Percentiles rank a stretch among this genome's conserved stretches.
Evolutionary conservation across 495 filamentous ascomycete genomes (phyloP).

Genomic region (Xylaria curta): DNA sequence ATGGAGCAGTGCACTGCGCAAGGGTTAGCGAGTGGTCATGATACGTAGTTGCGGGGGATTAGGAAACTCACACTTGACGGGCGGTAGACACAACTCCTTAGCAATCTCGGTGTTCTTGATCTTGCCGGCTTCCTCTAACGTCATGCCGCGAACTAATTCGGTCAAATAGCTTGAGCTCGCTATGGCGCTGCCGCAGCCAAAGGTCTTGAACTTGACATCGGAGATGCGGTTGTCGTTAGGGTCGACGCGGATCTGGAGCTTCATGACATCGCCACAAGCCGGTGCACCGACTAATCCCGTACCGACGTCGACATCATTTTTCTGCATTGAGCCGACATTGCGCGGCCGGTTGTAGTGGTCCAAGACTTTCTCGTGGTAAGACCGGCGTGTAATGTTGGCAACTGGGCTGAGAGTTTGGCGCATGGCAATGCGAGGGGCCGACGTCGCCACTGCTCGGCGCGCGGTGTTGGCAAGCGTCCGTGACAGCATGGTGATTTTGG

Average conservation of each 20-base stretch:
- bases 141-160: slow-evolving; percentile 93
- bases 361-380: slow-evolving; percentile 72
- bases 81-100: slow-evolving; percentile 92
- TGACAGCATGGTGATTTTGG: slow-evolving; percentile 35
- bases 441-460: slow-evolving; percentile 38
- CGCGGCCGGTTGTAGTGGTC: slow-evolving; percentile 94
- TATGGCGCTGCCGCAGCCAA: slow-evolving; percentile 96
- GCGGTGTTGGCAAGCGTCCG: slow-evolving; percentile 40
- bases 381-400: slow-evolving; percentile 50
- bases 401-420: slow-evolving; percentile 47
- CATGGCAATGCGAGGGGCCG: slow-evolving; percentile 39
- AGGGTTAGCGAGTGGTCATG: slow-evolving; percentile 26
- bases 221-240: slow-evolving; percentile 85
- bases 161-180: slow-evolving; percentile 89
- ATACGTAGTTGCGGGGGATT: not conserved
- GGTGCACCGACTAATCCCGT: slow-evolving; percentile 97
- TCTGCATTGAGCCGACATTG: slow-evolving; percentile 92
- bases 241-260: slow-evolving; percentile 97
- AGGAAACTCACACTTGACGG: slow-evolving; percentile 80
- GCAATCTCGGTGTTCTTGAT: slow-evolving; percentile 97
- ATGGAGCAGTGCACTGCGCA: slow-evolving; percentile 91
- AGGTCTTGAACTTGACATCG: slow-evolving; percentile 98
- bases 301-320: slow-evolving; percentile 86
- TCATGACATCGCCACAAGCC: slow-evolving; percentile 95
- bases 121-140: slow-evolving; percentile 87